Evolutionary conservation across 2,329 filamentous ascomycete genomes (phyloP).

Genomic region (Aspergillus puulaauensis): DNA sequence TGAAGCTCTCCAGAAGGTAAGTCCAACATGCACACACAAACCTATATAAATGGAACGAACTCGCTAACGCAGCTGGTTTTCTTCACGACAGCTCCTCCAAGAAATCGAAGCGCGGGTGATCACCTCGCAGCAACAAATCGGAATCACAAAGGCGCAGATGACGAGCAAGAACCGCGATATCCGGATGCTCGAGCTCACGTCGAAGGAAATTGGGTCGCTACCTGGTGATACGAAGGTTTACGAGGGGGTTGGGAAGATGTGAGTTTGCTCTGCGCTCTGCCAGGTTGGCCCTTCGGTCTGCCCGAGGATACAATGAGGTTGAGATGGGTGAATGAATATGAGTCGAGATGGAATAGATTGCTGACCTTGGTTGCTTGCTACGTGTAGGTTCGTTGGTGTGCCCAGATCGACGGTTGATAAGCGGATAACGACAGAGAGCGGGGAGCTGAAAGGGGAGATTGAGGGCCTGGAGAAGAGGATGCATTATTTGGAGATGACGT

Average conservation of each 20-base stretch:
- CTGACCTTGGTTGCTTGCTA: not conserved
- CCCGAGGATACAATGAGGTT: not conserved
- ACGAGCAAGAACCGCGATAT: constrained; percentile 82
- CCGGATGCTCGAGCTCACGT: constrained; percentile 83
- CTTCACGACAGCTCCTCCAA: constrained; percentile 68
- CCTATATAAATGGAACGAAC: not conserved
- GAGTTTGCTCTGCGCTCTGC: constrained; percentile 33
- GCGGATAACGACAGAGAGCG: constrained; percentile 72
- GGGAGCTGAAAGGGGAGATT: constrained; percentile 74
- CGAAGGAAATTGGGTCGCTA: constrained; percentile 76
- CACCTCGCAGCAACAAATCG: constrained; percentile 88
- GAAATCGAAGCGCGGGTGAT: constrained; percentile 92
- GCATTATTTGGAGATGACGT: constrained; percentile 90
- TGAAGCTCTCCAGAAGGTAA: constrained; percentile 88
- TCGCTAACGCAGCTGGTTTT: not conserved
- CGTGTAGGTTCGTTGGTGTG: constrained; percentile 77
- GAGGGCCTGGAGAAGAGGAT: constrained; percentile 82
- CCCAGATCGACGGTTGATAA: constrained; percentile 71
- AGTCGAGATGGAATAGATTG: not conserved
- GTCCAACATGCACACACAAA: constrained; percentile 3
- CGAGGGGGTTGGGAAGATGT: constrained; percentile 98
- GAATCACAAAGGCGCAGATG: constrained; percentile 80
- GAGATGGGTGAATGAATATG: no score
- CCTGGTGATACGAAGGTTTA: constrained; percentile 78
- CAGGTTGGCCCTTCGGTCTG: not conserved